A percentile compares a stretch with the other conserved stretches of the same genome.
These are phyloP conservation scores for Monosporascus sp. DNA, from an alignment of 2,329 filamentous ascomycete genomes.

Conservation along the genomic window DNA sequence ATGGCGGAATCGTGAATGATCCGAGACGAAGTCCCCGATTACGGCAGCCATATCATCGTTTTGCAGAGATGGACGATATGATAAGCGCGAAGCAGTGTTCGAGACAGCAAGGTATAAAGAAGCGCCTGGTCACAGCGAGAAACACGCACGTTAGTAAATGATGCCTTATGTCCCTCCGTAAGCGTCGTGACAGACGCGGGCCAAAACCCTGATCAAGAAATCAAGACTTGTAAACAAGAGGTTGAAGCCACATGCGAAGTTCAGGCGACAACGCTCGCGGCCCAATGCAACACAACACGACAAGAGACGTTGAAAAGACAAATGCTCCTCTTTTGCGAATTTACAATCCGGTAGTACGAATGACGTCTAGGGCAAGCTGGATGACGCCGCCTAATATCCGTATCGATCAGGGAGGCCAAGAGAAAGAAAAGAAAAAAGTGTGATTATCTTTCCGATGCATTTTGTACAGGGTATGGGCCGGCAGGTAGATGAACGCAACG, in stretches of 20 bases:
- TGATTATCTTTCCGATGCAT: background rate
- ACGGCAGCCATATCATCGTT: conserved; percentile 56
- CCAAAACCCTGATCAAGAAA: background rate
- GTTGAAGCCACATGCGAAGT: background rate
- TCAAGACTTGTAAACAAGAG: conserved; percentile 15
- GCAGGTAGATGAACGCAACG: background rate
- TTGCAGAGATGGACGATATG: background rate
- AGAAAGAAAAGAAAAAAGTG: background rate
- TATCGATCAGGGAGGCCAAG: background rate
- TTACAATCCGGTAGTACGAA: background rate
- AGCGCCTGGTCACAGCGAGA: background rate
- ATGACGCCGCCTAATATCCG: background rate
- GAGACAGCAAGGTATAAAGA: conserved; percentile 1
- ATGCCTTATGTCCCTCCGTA: background rate
- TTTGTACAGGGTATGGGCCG: background rate
- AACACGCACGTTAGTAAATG: background rate
- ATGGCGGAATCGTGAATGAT: conserved; percentile 61
- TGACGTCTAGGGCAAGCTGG: background rate
- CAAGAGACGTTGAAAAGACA: conserved; percentile 10
- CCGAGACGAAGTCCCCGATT: conserved; percentile 68
- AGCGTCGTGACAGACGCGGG: background rate
- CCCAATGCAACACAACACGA: conserved; percentile 12
- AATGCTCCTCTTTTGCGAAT: conserved; percentile 5
- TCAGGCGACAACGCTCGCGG: conserved; percentile 14
- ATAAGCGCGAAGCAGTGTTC: background rate